Evolutionary conservation across 148 eudicot species (phyloP).

Genomic region (Nyssa sinensis): DNA sequence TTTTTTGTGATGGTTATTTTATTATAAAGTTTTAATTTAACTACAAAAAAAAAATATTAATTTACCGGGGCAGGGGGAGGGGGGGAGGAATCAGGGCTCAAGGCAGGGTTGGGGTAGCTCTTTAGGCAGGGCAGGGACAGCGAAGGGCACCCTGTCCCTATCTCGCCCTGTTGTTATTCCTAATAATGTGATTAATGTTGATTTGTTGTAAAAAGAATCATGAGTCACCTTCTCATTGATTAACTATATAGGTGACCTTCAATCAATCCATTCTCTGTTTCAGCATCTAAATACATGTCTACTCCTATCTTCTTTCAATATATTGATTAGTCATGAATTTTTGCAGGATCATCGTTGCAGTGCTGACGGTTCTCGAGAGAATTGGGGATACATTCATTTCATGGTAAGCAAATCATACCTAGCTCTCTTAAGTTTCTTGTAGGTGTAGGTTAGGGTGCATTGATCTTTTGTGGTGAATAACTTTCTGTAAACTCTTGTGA

Average conservation of each 20-base stretch:
- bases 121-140: too few relatives aligned
- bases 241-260: background rate
- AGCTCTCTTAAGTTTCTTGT: background rate
- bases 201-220: background rate
- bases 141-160: too few relatives aligned
- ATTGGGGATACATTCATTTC: conserved; percentile 60
- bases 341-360: conserved; percentile 72
- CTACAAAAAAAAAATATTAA: too few relatives aligned
- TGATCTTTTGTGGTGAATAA: background rate
- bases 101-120: too few relatives aligned
- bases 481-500: background rate
- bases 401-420: conserved; percentile 43
- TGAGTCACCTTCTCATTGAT: too few relatives aligned
- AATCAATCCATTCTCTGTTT: background rate
- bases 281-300: too few relatives aligned
- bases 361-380: conserved; percentile 56
- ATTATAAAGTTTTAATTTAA: too few relatives aligned
- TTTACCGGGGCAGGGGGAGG: too few relatives aligned
- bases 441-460: background rate
- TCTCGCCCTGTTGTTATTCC: too few relatives aligned
- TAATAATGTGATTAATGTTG: background rate
- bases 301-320: too few relatives aligned
- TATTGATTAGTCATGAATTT: background rate
- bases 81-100: too few relatives aligned
- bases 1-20: too few relatives aligned